Base-by-base conservation (phyloP, 1,139 yeast species). In the Keqinozyma sinolaborantium region DNA sequence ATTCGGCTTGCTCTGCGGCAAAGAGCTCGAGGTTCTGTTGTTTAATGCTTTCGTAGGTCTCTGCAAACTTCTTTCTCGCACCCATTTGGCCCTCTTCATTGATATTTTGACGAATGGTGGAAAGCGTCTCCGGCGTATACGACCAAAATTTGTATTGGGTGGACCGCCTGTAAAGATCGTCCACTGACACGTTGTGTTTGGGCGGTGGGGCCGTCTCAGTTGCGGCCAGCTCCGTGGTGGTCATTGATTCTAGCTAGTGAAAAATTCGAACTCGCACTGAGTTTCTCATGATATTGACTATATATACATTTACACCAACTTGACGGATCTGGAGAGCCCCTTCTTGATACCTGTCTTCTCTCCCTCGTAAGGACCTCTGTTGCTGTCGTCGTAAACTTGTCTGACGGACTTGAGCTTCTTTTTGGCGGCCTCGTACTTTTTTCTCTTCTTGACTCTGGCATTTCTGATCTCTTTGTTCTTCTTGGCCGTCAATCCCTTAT, bases 281-380 rank as follows among this genome's bases (percentile, higher is more conserved):
- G n/a, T n/a, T n/a, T n/a, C n/a, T n/a, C n/a, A n/a, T 18, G 21
- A 18, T 7, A 23, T 14, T 26, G 24, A 28, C 23, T 30, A 25
- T 23, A 33, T 15, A 19, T 12, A 33, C 15, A 15, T 31, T n/a
- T 51, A 70, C 18, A 56, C 70, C 59, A 90, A 81, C 59, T 83
- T 86, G 53, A 86, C 90, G 49, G 95, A 82, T 58, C 88, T 79
- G 23, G 95, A 75, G 40, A 92, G 57, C 41, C 88, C 87, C 77
- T 92, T 90, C 72, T 88, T 88, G 59, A 92, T 92, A 84, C 98
- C 98, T 15, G 97, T 90, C 68, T 78, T 74, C 60, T 92, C 98
- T 61, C 98, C 98, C 44, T 75, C 83, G 60, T 94, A 92, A 3
- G 95, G 82, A 33, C 96, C 88, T 40, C 76, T 71, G 47, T 80